phyloP scores from a whole-genome alignment of 495 filamentous ascomycete species.

The Podospora bellae-mahoneyi region DNA sequence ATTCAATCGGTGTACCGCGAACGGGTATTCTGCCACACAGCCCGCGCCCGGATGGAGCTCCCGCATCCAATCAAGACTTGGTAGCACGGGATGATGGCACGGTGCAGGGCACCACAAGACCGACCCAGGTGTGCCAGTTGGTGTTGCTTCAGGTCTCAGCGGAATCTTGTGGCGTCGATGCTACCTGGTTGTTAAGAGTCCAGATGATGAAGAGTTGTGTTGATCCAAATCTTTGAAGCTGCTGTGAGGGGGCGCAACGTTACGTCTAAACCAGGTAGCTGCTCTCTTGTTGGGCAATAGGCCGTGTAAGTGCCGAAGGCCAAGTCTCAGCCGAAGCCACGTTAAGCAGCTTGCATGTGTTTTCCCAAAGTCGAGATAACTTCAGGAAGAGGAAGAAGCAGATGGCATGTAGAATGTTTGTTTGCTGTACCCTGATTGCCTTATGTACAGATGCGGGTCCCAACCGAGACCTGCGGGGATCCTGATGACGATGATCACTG shows the following conservation, averaged over 20 bases:
- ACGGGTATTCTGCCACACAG: constrained; percentile 9
- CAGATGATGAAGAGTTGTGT: neutral
- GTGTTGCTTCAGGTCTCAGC: neutral
- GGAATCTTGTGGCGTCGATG: neutral
- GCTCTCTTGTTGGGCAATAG: neutral
- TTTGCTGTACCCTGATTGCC: neutral
- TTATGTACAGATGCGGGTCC: neutral
- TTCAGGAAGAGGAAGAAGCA: neutral
- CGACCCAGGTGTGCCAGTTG: neutral
- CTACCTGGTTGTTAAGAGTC: neutral
- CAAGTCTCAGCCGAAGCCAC: neutral
- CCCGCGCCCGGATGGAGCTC: constrained; percentile 9
- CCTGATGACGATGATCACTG: neutral
- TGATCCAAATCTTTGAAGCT: constrained; percentile 16
- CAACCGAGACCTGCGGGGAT: neutral
- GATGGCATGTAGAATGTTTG: neutral
- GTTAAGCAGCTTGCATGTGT: neutral
- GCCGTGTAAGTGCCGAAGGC: neutral
- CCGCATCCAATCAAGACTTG: constrained; percentile 13
- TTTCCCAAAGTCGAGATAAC: neutral
- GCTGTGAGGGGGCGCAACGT: constrained; percentile 28
- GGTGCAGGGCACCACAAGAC: neutral
- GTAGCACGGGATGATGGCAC: constrained; percentile 13
- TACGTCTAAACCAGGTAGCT: constrained; percentile 20
- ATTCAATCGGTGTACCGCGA: neutral